Conservation (phyloP, 495 filamentous ascomycete genomes). For the Bacidia gigantensis region DNA sequence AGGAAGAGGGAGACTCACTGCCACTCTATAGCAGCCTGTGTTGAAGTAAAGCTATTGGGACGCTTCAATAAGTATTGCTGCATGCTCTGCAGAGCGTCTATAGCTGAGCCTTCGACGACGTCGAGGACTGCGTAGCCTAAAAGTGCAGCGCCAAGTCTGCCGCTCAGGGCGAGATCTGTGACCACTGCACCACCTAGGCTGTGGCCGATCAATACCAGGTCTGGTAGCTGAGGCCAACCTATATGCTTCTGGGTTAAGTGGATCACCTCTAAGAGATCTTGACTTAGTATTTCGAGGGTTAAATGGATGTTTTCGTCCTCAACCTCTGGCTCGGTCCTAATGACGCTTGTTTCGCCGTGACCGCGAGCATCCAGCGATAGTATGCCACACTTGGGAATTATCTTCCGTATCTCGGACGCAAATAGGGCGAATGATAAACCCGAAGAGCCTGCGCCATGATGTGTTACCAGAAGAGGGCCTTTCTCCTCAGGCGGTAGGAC, state of each 20-base stretch:
- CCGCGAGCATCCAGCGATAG: conserved; percentile 74
- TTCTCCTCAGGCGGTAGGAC: conserved; percentile 44
- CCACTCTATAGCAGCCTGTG: conserved; percentile 81
- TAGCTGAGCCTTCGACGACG: conserved; percentile 76
- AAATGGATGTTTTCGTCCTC: conserved; percentile 39
- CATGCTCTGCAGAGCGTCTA: conserved; percentile 95
- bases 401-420: conserved; percentile 58
- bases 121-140: conserved; percentile 87
- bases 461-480: conserved; percentile 73
- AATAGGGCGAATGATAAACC: conserved; percentile 79
- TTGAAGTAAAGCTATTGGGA: conserved; percentile 59
- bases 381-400: conserved; percentile 67
- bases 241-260: conserved; percentile 46
- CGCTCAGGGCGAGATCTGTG: conserved; percentile 60
- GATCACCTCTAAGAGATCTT: conserved; percentile 60
- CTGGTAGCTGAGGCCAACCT: conserved; percentile 58
- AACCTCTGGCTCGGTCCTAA: conserved; percentile 9
- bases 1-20: conserved; percentile 40
- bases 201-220: conserved; percentile 79
- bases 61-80: conserved; percentile 74
- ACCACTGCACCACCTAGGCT: conserved; percentile 92
- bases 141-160: conserved; percentile 48
- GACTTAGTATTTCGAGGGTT: conserved; percentile 51
- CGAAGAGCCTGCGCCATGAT: conserved; percentile 84
- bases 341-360: conserved; percentile 57